Evolutionary conservation across 768 basidiomycete genomes (phyloP), one percentile per base, ranked within the genome.

Genomic region (Boletus tomentosulus): DNA sequence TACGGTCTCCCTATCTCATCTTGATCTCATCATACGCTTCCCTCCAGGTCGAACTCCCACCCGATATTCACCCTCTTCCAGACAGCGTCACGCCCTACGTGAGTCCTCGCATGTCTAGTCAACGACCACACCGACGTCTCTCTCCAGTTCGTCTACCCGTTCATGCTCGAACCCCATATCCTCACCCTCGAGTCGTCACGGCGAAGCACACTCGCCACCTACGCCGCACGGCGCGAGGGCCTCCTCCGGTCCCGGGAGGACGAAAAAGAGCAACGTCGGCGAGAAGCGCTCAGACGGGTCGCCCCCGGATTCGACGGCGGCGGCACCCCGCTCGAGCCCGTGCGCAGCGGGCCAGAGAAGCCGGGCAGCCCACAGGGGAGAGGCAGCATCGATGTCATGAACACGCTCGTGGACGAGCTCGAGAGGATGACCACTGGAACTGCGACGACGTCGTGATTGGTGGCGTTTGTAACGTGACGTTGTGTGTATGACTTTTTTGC

Each of bases 1-100:
- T 34, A 7, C 15, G 19, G 30, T 13, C 9, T 19, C 13, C 47
- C 19, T 19, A n/a, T 39, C 35, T 24, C 28, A n/a, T 27, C 12
- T 11, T 11, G 19, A 25, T 41, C 56, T 56, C 37, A 59, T 25
- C 0, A 38, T 10, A n/a, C n/a, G 19, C 19, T 16, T 31, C 24
- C 34, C 38, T 30, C n/a, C 54, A 98, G 95, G 83, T 97, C 27
- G 79, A 87, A 58, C 76, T 93, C 4, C 92, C 96, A 4, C 87
- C 81, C 45, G 94, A 98, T 64, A 92, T 98, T 24, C 95, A 98
- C 61, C 96, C 96, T 0, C 77, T 98, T 1, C 96, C 96, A 4
- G 90, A 94, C 25, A 89, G 88, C 34, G 86, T 98, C 4, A 85
- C 84, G 2, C 82, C 90, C 57, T 98, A 98, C 67, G 96, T 95